Evolutionary conservation across 2,329 filamentous ascomycete species (phyloP).

Genomic region (Penicillium capsulatum): DNA sequence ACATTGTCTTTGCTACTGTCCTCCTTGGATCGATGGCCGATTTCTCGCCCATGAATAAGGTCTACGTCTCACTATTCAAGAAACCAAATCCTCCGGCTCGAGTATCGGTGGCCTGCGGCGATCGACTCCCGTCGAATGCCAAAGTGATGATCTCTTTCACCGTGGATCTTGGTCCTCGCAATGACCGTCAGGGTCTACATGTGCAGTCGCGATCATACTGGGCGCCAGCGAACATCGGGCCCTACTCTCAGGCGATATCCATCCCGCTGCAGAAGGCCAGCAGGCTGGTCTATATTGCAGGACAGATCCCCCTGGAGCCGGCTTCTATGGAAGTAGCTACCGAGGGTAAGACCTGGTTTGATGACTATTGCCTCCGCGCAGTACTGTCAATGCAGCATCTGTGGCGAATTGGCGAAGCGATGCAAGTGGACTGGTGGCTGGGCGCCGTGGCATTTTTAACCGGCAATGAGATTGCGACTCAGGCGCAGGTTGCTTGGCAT

Average conservation of each 20-base stretch:
- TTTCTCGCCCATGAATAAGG: conserved; percentile 68
- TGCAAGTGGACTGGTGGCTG: conserved; percentile 69
- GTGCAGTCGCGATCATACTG: conserved; percentile 94
- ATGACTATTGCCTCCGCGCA: conserved; percentile 55
- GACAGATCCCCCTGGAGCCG: conserved; percentile 85
- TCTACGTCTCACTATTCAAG: conserved; percentile 71
- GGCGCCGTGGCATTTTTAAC: conserved; percentile 72
- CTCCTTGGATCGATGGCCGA: conserved; percentile 74
- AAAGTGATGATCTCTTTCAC: conserved; percentile 59
- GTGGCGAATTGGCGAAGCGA: conserved; percentile 71
- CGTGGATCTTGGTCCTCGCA: conserved; percentile 36
- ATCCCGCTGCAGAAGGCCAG: conserved; percentile 25
- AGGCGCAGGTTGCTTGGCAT: conserved; percentile 38
- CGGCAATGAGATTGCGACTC: conserved; percentile 29
- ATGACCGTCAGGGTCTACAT: conserved; percentile 59
- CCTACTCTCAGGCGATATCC: conserved; percentile 83
- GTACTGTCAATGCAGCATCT: conserved; percentile 81
- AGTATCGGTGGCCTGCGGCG: conserved; percentile 75
- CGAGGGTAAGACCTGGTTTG: conserved; percentile 15
- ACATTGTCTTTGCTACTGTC: conserved; percentile 53
- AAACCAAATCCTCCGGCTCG: conserved; percentile 78
- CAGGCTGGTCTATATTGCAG: conserved; percentile 65
- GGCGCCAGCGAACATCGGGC: conserved; percentile 96
- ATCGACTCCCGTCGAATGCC: conserved; percentile 56
- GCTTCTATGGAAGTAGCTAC: conserved; percentile 61